These are phyloP conservation scores for Inga leiocalycina DNA, from an alignment of 306 rosid genomes.

Conservation along the genomic window DNA sequence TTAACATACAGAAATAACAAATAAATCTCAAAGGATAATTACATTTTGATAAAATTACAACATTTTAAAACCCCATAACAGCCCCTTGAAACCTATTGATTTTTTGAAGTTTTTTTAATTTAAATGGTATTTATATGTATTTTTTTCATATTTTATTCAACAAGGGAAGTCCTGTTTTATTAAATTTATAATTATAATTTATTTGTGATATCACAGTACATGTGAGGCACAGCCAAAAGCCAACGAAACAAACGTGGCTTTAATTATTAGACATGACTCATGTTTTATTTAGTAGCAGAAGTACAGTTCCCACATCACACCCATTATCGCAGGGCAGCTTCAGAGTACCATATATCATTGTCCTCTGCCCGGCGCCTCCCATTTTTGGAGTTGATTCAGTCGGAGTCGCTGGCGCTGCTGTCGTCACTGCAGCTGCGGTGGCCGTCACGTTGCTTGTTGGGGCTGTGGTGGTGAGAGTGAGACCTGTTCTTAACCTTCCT, in stretches of 20 bases:
- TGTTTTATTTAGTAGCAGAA: not conserved
- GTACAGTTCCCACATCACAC: not conserved
- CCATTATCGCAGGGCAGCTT: not conserved
- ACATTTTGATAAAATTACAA: too few species aligned
- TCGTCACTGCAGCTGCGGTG: not conserved
- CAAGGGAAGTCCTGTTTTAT: not conserved
- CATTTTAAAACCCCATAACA: too few species aligned
- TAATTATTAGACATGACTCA: not conserved
- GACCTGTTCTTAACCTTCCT: slow-evolving; percentile 6
- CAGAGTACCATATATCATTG: not conserved
- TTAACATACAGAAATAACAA: too few species aligned
- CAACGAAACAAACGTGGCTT: not conserved
- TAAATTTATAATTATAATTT: too few species aligned
- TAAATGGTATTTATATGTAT: too few species aligned
- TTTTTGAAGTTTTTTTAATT: too few species aligned
- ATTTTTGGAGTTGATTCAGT: not conserved
- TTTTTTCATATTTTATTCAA: too few species aligned
- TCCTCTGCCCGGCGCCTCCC: not conserved
- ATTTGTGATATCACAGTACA: not conserved
- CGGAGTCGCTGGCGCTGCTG: slow-evolving; percentile 14
- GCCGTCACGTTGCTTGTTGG: not conserved
- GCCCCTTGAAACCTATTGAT: too few species aligned
- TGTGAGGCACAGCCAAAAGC: not conserved
- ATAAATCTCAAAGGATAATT: too few species aligned
- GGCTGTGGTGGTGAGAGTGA: not conserved